Evolutionary conservation across 495 filamentous ascomycete genomes (phyloP), one percentile per base, ranked within the genome.

Genomic region (Darksidea phi): DNA sequence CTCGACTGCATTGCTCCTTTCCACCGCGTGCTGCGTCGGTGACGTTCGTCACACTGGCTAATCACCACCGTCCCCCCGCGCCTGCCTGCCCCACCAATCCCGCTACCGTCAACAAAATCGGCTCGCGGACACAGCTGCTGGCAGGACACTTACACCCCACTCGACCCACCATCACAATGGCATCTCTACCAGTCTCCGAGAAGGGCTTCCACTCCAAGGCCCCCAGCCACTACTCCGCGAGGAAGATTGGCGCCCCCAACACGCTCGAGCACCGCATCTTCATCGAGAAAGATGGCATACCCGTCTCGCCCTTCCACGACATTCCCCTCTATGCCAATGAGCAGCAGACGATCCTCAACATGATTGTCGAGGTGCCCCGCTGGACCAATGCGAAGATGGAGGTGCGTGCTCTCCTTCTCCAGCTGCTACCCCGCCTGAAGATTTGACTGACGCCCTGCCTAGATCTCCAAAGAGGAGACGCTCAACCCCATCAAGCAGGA

Each of bases 361-460:
- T 99, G 95, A 78, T 99, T 51, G 95, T 97, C 62, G 95, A 97
- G 85, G 96, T 97, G 71, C 95, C 95, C 45, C 85, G 95, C 78
- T 99, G 95, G 95, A 96, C 92, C 75, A 99, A 99, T 79, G 95
- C 88, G 68, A 99, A 99, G 86, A 86, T 91, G 77, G 94, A 98
- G 88, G 93, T 95, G 79, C 43, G 79, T 69, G 10, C 34, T 23
- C 48, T 32, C 5, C 13, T 7, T 13, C 10, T 34, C 5, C 7
- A 17, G 23, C 6, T 1, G 15, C 34, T 62, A 56, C 36, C 42
- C 43, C 45, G 42, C 43, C 32, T 7, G 8, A 24, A 23, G 24
- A 24, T 48, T 41, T 38, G 32, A 36, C 64, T 67, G 59, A 69
- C 62, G 34, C 25, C 23, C 28, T 25, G 26, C 73, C 51, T 72